Evolutionary conservation across 129 eudicot species (phyloP).

Genomic region (Escallonia herrerae): DNA sequence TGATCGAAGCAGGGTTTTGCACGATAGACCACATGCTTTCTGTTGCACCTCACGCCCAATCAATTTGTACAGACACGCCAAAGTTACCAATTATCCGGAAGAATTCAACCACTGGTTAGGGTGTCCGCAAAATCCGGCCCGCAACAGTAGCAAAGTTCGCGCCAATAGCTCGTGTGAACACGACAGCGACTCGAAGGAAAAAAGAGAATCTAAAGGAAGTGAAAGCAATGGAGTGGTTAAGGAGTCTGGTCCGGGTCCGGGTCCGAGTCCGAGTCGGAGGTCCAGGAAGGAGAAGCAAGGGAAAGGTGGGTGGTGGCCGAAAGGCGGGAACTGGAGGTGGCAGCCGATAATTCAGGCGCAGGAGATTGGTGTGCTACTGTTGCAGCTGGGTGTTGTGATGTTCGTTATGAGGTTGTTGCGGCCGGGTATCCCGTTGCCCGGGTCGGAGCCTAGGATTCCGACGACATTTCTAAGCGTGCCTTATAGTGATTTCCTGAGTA

Average conservation of each 20-base stretch:
- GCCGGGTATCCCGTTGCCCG: conserved; percentile 76
- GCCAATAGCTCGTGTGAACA: conserved; percentile 67
- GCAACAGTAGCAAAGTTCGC: conserved; percentile 22
- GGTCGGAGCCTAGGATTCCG: conserved; percentile 72
- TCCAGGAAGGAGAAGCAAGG: conserved; percentile 57
- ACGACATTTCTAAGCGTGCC: conserved; percentile 76
- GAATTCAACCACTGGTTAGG: conserved; percentile 28
- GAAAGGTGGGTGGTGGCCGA: conserved; percentile 51
- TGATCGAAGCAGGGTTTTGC: conserved; percentile 29
- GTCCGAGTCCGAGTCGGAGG: conserved; percentile 18
- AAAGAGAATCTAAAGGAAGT: conserved; percentile 25
- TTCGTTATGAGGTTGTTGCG: conserved; percentile 73
- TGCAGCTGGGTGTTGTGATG: conserved; percentile 84
- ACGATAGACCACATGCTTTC: conserved; percentile 18
- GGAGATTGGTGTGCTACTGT: conserved; percentile 70
- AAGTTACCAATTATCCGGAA: conserved; percentile 26
- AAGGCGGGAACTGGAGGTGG: conserved; percentile 75
- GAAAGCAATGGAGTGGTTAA: conserved; percentile 32
- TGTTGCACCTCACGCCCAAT: conserved; percentile 16
- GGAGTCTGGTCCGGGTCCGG: conserved; percentile 6
- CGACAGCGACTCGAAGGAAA: conserved; percentile 51
- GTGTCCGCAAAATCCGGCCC: conserved; percentile 16
- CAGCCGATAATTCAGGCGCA: conserved; percentile 88
- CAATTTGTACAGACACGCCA: conserved; percentile 39
- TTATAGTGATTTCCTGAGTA: conserved; percentile 82